Conservation (phyloP, 164 flowering plant genomes). For the Euptelea pleiosperma region DNA sequence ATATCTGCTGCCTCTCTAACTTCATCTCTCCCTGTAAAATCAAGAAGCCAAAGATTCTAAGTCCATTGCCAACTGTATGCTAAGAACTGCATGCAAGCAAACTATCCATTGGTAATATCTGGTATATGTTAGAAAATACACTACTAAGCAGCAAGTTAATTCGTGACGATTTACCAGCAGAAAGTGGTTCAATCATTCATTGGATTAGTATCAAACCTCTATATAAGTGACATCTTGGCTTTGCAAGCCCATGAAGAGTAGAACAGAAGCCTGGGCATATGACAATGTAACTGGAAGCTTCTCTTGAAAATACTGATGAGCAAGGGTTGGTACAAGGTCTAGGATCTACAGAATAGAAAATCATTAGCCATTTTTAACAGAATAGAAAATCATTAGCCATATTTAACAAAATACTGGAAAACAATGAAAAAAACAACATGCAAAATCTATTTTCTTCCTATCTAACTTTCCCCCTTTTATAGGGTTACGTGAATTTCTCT, state of each 20-base stretch:
- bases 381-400: no score
- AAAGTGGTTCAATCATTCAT: neutral
- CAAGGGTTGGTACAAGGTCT: constrained; percentile 51
- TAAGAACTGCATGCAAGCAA: neutral
- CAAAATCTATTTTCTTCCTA: no score
- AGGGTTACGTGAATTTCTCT: no score
- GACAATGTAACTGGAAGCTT: constrained; percentile 73
- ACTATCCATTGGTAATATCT: neutral
- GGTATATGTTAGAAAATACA: neutral
- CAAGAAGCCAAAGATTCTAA: constrained; percentile 7
- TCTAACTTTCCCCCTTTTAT: no score
- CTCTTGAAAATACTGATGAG: constrained; percentile 60
- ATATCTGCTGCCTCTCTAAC: constrained; percentile 61
- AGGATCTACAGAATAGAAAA: constrained; percentile 45
- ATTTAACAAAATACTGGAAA: no score
- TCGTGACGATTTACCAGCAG: no score
- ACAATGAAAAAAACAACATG: no score
- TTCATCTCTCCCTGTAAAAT: constrained; percentile 64
- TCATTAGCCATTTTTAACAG: no score
- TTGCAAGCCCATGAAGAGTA: constrained; percentile 85
- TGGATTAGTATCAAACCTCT: constrained; percentile 46
- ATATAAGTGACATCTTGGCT: constrained; percentile 45
- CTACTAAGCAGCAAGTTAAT: neutral
- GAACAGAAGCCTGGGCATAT: constrained; percentile 64
- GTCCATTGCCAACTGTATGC: neutral